Conservation (phyloP, 768 basidiomycete genomes). For the Lenzites betulinus region DNA sequence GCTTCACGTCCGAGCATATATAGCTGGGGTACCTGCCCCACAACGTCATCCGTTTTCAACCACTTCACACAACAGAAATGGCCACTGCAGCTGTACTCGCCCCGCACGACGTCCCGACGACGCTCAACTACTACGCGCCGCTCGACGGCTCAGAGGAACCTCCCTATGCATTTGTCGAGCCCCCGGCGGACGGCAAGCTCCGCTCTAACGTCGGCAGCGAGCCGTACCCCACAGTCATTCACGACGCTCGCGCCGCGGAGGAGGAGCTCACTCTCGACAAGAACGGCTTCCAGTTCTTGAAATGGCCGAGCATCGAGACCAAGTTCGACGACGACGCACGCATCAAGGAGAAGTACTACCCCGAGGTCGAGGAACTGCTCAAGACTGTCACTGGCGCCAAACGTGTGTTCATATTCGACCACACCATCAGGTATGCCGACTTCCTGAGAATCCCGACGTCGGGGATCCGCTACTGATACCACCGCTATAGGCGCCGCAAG, state of each 20-base stretch:
- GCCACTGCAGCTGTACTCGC: slow-evolving; percentile 30
- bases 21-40: no score
- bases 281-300: slow-evolving; percentile 44
- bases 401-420: slow-evolving; percentile 45
- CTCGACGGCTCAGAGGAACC: slow-evolving; percentile 23
- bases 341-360: slow-evolving; percentile 40
- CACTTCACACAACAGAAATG: background rate
- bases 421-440: slow-evolving; percentile 37
- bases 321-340: slow-evolving; percentile 41
- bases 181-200: slow-evolving; percentile 30
- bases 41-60: no score
- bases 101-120: slow-evolving; percentile 38
- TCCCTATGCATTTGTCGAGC: slow-evolving; percentile 35
- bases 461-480: no score
- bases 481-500: no score
- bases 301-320: slow-evolving; percentile 35
- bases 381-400: slow-evolving; percentile 43
- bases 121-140: slow-evolving; percentile 36
- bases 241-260: slow-evolving; percentile 30
- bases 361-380: slow-evolving; percentile 42
- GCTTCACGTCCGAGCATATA: no score
- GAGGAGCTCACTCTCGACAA: slow-evolving; percentile 35
- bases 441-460: no score
- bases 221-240: slow-evolving; percentile 16
- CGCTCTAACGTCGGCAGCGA: slow-evolving; percentile 30